Evolutionary conservation across 1,284 basidiomycete genomes (phyloP), one percentile per base, ranked within the genome.

Genomic region (Meripilus lineatus): DNA sequence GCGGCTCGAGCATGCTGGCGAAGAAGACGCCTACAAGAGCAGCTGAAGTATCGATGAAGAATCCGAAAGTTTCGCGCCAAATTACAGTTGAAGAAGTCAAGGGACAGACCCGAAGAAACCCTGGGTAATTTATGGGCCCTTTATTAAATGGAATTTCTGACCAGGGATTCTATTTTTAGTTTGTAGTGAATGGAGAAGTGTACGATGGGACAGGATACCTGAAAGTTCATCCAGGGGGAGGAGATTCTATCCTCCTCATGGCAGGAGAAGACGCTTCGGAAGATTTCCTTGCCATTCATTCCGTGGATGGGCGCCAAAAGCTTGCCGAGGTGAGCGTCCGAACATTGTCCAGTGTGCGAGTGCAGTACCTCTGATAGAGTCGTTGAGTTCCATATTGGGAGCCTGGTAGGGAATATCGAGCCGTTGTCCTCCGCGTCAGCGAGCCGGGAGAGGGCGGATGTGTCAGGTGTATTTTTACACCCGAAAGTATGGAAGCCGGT

Each of bases 251-350:
- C 47, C 62, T 70, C 8, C 61, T 80, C 10, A 72, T 78, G 3
- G 77, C 78, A 1, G 81, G 81, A 1, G 70, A 81, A 50, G 83
- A 85, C 50, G 77, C 78, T 0, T 73, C 77, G 1, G 80, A 83
- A 15, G 81, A 83, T 50, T 84, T 84, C 50, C 66, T 76, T 58
- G 72, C 74, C 1, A 75, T 78, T 39, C 75, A 77, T 55, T 77
- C 75, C 21, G 62, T 68, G 5, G 73, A 76, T 47, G 76, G 70
- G 8, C 71, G 69, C 52, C 55, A 53, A 32, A 70, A 74, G 56
- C 62, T 81, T 7, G 67, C 68, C 1, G 66, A 75, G 45, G 61
- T 78, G 58, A 23, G 4, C 3, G 26, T 13, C n/a, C 0, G 39
- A 2, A 42, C 45, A 11, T 10, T 38, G 33, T 10, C n/a, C 33